Evolutionary conservation across 768 basidiomycete genomes (phyloP).

Genomic region (Pisolithus sp.): DNA sequence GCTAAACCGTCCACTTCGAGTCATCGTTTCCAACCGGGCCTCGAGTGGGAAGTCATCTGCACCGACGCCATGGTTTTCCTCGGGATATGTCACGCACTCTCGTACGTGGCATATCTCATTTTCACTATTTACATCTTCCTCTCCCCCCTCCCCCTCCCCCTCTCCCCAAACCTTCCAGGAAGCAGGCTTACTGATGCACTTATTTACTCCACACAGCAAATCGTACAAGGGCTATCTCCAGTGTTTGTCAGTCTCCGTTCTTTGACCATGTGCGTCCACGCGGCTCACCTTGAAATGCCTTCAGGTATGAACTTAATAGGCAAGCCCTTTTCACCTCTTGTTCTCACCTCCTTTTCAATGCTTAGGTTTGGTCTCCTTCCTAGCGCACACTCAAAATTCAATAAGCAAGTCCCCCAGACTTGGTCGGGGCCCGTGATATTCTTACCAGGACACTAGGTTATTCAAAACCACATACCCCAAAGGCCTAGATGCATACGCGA

Average conservation of each 20-base stretch:
- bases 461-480: constrained; percentile 63
- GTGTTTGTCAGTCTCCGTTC: constrained; percentile 50
- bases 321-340: constrained; percentile 15
- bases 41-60: constrained; percentile 73
- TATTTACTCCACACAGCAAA: constrained; percentile 40
- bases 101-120: constrained; percentile 33
- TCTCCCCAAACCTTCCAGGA: too few relatives aligned
- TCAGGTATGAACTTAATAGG: constrained; percentile 51
- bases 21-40: constrained; percentile 49
- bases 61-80: constrained; percentile 68
- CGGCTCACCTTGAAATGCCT: constrained; percentile 8
- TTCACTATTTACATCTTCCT: neutral
- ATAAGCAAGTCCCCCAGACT: constrained; percentile 42
- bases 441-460: constrained; percentile 32
- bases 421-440: neutral
- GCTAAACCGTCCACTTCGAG: constrained; percentile 27
- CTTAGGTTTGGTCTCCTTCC: neutral
- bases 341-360: constrained; percentile 2
- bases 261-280: neutral
- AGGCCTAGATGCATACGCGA: constrained; percentile 43
- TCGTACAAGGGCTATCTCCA: constrained; percentile 75
- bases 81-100: constrained; percentile 64
- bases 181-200: neutral
- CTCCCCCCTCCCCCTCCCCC: too few relatives aligned
- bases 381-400: constrained; percentile 69